Percentiles rank a stretch among this genome's conserved stretches.
phyloP scores from a whole-genome alignment of 225 moss, liverwort and hornwort genomes.

The Physcomitrium patens region DNA sequence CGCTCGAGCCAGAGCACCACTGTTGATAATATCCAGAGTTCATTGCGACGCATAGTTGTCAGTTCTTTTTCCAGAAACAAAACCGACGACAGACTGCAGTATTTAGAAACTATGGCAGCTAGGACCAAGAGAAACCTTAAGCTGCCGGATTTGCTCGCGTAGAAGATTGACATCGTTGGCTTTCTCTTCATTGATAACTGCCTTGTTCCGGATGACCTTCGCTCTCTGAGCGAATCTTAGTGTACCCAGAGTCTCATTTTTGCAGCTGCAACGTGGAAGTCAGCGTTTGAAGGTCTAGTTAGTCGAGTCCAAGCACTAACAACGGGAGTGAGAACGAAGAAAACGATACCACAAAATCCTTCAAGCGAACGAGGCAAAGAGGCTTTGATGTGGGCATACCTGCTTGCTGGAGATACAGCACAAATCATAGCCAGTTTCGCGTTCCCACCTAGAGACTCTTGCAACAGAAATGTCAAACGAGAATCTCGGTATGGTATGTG shows the following conservation, averaged over 20 bases:
- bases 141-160: constrained; percentile 95
- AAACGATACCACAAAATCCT: background rate
- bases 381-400: constrained; percentile 32
- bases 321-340: too few relatives aligned
- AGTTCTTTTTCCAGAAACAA: too few relatives aligned
- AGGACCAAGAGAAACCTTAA: constrained; percentile 54
- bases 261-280: constrained; percentile 59
- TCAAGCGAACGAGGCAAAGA: background rate
- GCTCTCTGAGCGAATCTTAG: constrained; percentile 96
- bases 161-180: constrained; percentile 90
- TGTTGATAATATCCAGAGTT: too few relatives aligned
- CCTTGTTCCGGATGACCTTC: constrained; percentile 95
- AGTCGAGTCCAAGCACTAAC: background rate
- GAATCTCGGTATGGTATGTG: constrained; percentile 98
- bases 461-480: constrained; percentile 86
- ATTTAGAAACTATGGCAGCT: background rate
- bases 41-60: too few relatives aligned
- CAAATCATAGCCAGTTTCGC: constrained; percentile 94
- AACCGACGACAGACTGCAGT: too few relatives aligned
- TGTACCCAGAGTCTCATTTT: constrained; percentile 89
- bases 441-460: constrained; percentile 99
- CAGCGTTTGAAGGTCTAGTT: too few relatives aligned
- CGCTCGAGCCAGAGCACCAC: too few relatives aligned
- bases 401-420: constrained; percentile 94
- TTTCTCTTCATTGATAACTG: constrained; percentile 90